Percentiles rank a stretch among this genome's conserved stretches.
Evolutionary conservation across 2,329 filamentous ascomycete genomes (phyloP).

Genomic region (Metarhizium sp.): DNA sequence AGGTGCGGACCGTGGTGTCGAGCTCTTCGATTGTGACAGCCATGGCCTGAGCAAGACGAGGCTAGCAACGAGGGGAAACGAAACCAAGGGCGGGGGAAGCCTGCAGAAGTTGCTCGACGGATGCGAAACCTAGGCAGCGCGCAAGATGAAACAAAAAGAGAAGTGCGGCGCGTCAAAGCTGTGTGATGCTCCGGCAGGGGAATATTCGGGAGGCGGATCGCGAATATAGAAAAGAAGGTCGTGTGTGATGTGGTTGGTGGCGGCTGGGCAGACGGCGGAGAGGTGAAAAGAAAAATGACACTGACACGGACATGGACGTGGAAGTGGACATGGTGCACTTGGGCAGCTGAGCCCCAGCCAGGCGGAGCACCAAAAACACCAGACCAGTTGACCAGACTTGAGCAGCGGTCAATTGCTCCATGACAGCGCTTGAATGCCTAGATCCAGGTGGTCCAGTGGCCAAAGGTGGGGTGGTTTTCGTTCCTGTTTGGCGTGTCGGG

Average conservation of each 20-base stretch:
- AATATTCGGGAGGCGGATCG: background rate
- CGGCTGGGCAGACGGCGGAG: background rate
- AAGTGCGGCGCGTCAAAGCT: conserved; percentile 14
- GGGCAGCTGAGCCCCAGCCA: background rate
- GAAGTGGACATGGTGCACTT: background rate
- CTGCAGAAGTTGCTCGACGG: conserved; percentile 10
- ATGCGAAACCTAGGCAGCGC: conserved; percentile 16
- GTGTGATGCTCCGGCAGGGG: background rate
- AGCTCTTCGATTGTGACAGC: conserved; percentile 80
- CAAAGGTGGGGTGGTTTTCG: background rate
- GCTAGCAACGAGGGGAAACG: conserved; percentile 19
- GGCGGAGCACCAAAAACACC: too few relatives aligned
- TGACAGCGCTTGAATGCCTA: too few relatives aligned
- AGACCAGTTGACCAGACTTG: too few relatives aligned
- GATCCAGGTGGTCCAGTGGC: background rate
- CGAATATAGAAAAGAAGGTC: background rate
- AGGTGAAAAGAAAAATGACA: background rate
- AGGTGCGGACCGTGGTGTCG: conserved; percentile 90
- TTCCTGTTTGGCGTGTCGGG: too few relatives aligned
- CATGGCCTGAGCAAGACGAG: conserved; percentile 36
- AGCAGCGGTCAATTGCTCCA: background rate
- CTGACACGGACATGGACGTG: background rate
- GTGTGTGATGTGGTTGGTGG: conserved; percentile 4
- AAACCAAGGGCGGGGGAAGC: conserved; percentile 18
- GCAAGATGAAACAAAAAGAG: conserved; percentile 7